Conservation (phyloP, 129 eudicot genomes). For the Tagetes patula region DNA sequence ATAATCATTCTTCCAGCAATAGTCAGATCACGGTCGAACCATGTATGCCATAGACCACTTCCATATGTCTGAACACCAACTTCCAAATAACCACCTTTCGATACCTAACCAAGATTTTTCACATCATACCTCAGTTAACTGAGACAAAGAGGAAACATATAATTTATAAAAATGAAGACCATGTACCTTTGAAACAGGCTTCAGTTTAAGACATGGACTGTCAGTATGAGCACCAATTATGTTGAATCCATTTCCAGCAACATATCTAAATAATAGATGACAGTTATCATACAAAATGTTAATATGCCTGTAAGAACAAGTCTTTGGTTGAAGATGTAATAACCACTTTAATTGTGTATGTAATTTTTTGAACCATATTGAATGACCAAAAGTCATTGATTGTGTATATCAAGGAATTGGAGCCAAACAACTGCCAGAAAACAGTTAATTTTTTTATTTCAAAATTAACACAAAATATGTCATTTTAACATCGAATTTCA, state of each 20-base stretch:
- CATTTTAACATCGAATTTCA: too few relatives aligned
- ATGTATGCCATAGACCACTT: conserved; percentile 97
- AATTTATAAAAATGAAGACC: background rate
- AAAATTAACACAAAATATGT: too few relatives aligned
- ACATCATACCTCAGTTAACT: background rate
- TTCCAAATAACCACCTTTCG: conserved; percentile 78
- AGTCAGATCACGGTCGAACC: conserved; percentile 96
- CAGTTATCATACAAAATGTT: conserved; percentile 13
- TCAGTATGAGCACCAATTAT: conserved; percentile 97
- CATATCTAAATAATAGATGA: conserved; percentile 48
- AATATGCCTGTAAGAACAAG: background rate
- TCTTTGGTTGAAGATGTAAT: background rate
- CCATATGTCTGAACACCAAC: conserved; percentile 97
- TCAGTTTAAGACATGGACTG: conserved; percentile 91
- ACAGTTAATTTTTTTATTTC: too few relatives aligned
- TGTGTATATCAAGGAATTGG: too few relatives aligned
- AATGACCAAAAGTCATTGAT: too few relatives aligned
- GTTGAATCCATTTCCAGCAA: conserved; percentile 89
- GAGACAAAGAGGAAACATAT: background rate
- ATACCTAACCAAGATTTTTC: conserved; percentile 43
- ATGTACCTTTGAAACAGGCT: conserved; percentile 84
- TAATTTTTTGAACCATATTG: too few relatives aligned
- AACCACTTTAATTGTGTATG: background rate
- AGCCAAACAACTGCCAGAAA: too few relatives aligned
- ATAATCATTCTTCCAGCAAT: conserved; percentile 89